Evolutionary conservation across 768 basidiomycete genomes (phyloP).

Genomic region (Kwoniella sp.): DNA sequence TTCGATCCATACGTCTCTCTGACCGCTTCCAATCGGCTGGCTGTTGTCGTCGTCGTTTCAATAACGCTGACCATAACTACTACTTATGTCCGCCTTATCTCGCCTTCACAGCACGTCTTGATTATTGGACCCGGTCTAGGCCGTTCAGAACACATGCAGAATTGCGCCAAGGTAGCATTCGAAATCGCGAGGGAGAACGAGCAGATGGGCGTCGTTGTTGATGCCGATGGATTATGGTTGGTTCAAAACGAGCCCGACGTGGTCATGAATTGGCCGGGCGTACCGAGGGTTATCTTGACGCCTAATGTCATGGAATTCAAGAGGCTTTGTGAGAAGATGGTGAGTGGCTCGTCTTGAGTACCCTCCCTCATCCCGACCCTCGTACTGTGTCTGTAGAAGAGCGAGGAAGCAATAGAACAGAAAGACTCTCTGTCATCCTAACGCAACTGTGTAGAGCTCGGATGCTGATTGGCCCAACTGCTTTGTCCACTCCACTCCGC

Average conservation of each 20-base stretch:
- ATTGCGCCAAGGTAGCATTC: slow-evolving; percentile 74
- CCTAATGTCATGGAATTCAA: slow-evolving; percentile 94
- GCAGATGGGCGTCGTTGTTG: slow-evolving; percentile 82
- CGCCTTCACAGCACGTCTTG: slow-evolving; percentile 67
- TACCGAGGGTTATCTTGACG: slow-evolving; percentile 82
- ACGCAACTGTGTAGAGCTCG: too few species aligned
- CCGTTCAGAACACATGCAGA: slow-evolving; percentile 85
- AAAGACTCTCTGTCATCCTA: too few species aligned
- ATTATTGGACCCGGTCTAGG: slow-evolving; percentile 94
- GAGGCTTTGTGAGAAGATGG: slow-evolving; percentile 73
- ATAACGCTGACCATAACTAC: slow-evolving; percentile 6
- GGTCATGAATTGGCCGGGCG: slow-evolving; percentile 68
- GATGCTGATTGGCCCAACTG: not conserved
- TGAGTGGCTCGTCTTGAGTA: too few species aligned
- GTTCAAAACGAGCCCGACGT: slow-evolving; percentile 70
- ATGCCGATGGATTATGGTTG: slow-evolving; percentile 88
- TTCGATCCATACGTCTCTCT: too few species aligned
- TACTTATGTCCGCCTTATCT: not conserved
- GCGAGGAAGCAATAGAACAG: too few species aligned
- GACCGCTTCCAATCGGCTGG: too few species aligned
- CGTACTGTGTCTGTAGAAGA: too few species aligned
- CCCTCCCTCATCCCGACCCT: too few species aligned
- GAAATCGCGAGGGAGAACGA: slow-evolving; percentile 69
- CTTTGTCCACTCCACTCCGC: not conserved
- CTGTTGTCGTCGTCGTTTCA: too few species aligned